Percentiles rank a stretch among this genome's conserved stretches.
Evolutionary conservation across 441 rosid species (phyloP).

Genomic region (Adansonia grandidieri): DNA sequence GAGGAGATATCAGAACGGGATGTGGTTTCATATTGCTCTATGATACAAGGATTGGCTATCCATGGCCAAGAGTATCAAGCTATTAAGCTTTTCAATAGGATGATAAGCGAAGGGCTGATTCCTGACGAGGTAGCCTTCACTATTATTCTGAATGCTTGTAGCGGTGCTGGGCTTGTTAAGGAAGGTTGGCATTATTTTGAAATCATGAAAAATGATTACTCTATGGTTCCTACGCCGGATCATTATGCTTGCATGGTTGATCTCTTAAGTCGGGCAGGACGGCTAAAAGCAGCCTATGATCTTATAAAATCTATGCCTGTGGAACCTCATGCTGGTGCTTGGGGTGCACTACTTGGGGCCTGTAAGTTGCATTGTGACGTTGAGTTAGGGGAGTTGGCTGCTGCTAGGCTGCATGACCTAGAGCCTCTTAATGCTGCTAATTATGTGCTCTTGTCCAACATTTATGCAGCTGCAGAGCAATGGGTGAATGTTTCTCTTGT

Average conservation of each 20-base stretch:
- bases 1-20: constrained; percentile 59
- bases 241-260: constrained; percentile 80
- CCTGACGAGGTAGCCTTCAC: constrained; percentile 81
- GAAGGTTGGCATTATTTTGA: constrained; percentile 70
- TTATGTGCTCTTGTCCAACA: constrained; percentile 73
- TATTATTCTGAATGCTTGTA: constrained; percentile 65
- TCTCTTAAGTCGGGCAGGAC: constrained; percentile 75
- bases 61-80: constrained; percentile 63
- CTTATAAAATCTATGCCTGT: constrained; percentile 62
- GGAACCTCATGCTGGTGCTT: constrained; percentile 69
- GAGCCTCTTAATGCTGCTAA: constrained; percentile 69
- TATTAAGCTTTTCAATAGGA: constrained; percentile 57
- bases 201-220: constrained; percentile 53
- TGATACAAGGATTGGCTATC: constrained; percentile 77
- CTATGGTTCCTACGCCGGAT: constrained; percentile 57
- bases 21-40: constrained; percentile 65
- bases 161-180: constrained; percentile 64
- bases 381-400: constrained; percentile 64
- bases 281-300: constrained; percentile 59
- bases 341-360: constrained; percentile 86
- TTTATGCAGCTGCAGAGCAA: constrained; percentile 71
- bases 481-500: constrained; percentile 67
- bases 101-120: constrained; percentile 63
- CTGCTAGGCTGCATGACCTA: constrained; percentile 55
- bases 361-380: constrained; percentile 60